Conservation (phyloP, 768 basidiomycete genomes). For the Auriscalpium orientale region DNA sequence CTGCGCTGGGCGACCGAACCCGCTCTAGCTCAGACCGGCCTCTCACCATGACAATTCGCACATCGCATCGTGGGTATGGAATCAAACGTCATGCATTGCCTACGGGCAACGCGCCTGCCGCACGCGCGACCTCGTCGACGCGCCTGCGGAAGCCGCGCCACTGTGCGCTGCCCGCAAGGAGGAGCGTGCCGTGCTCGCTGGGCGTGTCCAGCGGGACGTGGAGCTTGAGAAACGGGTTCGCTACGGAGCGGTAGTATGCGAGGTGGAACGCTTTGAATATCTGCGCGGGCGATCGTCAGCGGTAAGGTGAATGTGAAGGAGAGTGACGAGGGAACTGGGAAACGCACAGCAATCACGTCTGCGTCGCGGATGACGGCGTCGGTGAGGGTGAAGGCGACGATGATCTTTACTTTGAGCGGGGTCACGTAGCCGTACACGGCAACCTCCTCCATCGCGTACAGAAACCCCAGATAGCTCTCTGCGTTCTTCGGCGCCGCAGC, state of each 20-base stretch:
- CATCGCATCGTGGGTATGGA: not conserved
- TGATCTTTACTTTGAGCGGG: slow-evolving; percentile 81
- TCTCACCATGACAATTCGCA: not conserved
- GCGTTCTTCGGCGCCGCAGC: slow-evolving; percentile 46
- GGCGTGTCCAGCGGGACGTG: slow-evolving; percentile 38
- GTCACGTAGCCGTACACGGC: slow-evolving; percentile 91
- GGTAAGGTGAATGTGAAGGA: not conserved
- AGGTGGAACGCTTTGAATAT: slow-evolving; percentile 86
- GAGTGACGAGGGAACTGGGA: not conserved
- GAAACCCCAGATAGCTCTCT: slow-evolving; percentile 78
- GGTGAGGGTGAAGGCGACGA: slow-evolving; percentile 70
- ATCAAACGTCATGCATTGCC: slow-evolving; percentile 8
- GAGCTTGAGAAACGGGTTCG: slow-evolving; percentile 82
- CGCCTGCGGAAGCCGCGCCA: slow-evolving; percentile 64
- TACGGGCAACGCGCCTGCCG: slow-evolving; percentile 35
- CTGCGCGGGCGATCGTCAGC: slow-evolving; percentile 35
- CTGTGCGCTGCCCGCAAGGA: slow-evolving; percentile 53
- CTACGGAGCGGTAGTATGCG: slow-evolving; percentile 75
- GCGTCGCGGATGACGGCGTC: slow-evolving; percentile 77
- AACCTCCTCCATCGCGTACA: slow-evolving; percentile 89
- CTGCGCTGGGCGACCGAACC: slow-evolving; percentile 11
- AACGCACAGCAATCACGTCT: slow-evolving; percentile 66
- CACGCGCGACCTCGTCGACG: slow-evolving; percentile 69
- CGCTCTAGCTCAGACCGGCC: not conserved
- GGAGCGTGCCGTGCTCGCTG: slow-evolving; percentile 46